Evolutionary conservation across 805 yeast genomes (phyloP).

Genomic region (Yamadazyma endophytica): DNA sequence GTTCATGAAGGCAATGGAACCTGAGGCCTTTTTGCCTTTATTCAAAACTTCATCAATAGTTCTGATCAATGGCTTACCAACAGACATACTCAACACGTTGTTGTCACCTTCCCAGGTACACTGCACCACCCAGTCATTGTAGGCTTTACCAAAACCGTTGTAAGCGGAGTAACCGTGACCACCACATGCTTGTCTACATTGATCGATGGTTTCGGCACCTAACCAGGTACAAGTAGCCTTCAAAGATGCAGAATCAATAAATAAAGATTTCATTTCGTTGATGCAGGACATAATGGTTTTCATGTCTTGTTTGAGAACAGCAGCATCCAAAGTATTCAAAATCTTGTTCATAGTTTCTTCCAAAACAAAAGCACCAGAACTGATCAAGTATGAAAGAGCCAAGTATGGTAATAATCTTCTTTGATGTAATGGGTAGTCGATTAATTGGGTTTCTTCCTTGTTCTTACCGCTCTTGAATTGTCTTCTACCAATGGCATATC

Average conservation of each 20-base stretch:
- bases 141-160: conserved; percentile 42
- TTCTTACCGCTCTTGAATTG: conserved; percentile 31
- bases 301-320: conserved; percentile 30
- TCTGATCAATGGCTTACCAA: conserved; percentile 38
- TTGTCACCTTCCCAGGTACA: conserved; percentile 51
- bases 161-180: conserved; percentile 45
- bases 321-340: conserved; percentile 32
- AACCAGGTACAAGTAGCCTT: conserved; percentile 44
- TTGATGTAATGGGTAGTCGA: conserved; percentile 44
- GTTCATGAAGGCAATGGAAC: conserved; percentile 33
- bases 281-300: conserved; percentile 26
- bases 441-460: conserved; percentile 34
- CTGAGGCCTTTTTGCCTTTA: conserved; percentile 27
- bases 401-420: conserved; percentile 42
- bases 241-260: conserved; percentile 42
- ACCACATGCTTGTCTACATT: conserved; percentile 44
- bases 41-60: conserved; percentile 23
- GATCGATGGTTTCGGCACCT: conserved; percentile 38
- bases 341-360: conserved; percentile 28
- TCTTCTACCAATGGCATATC: conserved; percentile 45
- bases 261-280: conserved; percentile 37
- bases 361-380: conserved; percentile 35
- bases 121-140: conserved; percentile 45
- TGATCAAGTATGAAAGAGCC: conserved; percentile 36
- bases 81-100: conserved; percentile 39